A percentile compares a stretch with the other conserved stretches of the same genome.
These are phyloP conservation scores for Pneumocystis wakefieldiae DNA, from an alignment of 1,139 yeast species.

Conservation along the genomic window DNA sequence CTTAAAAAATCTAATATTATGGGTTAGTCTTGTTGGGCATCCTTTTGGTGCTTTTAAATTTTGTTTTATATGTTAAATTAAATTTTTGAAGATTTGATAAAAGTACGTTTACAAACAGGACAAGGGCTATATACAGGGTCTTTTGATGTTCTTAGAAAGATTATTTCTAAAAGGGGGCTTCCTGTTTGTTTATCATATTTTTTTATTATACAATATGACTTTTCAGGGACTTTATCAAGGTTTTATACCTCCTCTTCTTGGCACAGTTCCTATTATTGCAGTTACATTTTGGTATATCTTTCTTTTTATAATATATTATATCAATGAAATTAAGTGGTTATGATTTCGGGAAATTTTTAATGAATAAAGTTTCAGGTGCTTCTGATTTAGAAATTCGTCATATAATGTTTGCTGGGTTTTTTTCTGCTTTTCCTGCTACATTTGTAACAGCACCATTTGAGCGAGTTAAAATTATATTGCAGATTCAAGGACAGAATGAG, in stretches of 20 bases:
- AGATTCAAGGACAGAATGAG: slow-evolving; percentile 47
- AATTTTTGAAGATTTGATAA: slow-evolving; percentile 87
- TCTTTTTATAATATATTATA: slow-evolving; percentile 29
- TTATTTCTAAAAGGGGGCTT: slow-evolving; percentile 57
- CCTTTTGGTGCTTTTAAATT: background rate
- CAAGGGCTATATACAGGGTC: slow-evolving; percentile 47
- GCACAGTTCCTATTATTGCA: slow-evolving; percentile 97
- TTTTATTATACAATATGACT: background rate
- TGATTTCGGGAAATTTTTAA: slow-evolving; percentile 75
- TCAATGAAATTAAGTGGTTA: slow-evolving; percentile 38
- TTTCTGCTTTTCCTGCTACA: slow-evolving; percentile 89
- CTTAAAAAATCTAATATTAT: background rate
- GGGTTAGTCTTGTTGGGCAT: background rate
- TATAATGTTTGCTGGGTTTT: slow-evolving; percentile 85
- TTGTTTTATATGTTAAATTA: slow-evolving; percentile 3
- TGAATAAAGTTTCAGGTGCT: slow-evolving; percentile 32
- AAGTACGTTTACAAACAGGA: slow-evolving; percentile 68
- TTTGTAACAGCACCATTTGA: slow-evolving; percentile 94
- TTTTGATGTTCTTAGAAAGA: slow-evolving; percentile 49
- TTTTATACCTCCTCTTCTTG: slow-evolving; percentile 75
- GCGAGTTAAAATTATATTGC: slow-evolving; percentile 86
- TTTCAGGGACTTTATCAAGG: slow-evolving; percentile 63
- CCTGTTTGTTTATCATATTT: slow-evolving; percentile 16
- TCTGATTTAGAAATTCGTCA: slow-evolving; percentile 45
- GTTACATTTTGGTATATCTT: slow-evolving; percentile 64